phyloP scores from a whole-genome alignment of 1,284 basidiomycete genomes.

The Coniferiporia weirii region DNA sequence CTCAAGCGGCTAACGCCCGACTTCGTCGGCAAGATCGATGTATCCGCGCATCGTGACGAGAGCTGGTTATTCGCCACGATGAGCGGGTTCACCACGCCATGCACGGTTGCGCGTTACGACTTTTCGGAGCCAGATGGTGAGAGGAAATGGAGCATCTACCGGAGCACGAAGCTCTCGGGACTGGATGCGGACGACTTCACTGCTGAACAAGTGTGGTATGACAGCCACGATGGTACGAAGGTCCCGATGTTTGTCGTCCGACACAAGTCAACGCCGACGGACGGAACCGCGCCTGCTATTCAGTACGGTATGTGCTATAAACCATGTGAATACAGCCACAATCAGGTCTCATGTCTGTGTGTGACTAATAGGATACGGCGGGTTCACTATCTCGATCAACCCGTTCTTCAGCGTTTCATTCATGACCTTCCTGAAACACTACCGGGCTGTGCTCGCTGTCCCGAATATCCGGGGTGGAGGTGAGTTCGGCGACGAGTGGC shows the following conservation, averaged over 20 bases:
- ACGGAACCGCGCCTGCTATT: slow-evolving; percentile 75
- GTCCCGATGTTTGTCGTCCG: slow-evolving; percentile 86
- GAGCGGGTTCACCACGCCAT: slow-evolving; percentile 72
- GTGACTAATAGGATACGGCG: slow-evolving; percentile 54
- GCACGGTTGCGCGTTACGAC: slow-evolving; percentile 60
- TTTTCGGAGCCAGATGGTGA: slow-evolving; percentile 42
- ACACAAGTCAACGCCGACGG: slow-evolving; percentile 64
- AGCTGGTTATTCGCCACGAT: slow-evolving; percentile 66
- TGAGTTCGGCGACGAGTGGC: slow-evolving; percentile 84
- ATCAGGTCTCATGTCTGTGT: slow-evolving; percentile 23
- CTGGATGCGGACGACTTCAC: slow-evolving; percentile 69
- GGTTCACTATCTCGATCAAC: slow-evolving; percentile 68
- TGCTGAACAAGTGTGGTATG: slow-evolving; percentile 73
- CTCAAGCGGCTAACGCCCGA: slow-evolving; percentile 57
- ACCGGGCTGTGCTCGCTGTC: slow-evolving; percentile 69
- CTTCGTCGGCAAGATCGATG: slow-evolving; percentile 64
- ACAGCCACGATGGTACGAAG: slow-evolving; percentile 75
- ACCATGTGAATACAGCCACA: not conserved
- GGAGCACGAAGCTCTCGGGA: slow-evolving; percentile 59
- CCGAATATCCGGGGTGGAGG: slow-evolving; percentile 79
- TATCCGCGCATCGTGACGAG: slow-evolving; percentile 51
- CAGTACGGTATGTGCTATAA: slow-evolving; percentile 58
- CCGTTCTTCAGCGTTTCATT: slow-evolving; percentile 72
- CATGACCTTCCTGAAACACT: slow-evolving; percentile 73
- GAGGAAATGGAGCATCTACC: slow-evolving; percentile 54